Base-by-base conservation (phyloP, 345 rosid species). In the Hibiscus tridactylites region DNA sequence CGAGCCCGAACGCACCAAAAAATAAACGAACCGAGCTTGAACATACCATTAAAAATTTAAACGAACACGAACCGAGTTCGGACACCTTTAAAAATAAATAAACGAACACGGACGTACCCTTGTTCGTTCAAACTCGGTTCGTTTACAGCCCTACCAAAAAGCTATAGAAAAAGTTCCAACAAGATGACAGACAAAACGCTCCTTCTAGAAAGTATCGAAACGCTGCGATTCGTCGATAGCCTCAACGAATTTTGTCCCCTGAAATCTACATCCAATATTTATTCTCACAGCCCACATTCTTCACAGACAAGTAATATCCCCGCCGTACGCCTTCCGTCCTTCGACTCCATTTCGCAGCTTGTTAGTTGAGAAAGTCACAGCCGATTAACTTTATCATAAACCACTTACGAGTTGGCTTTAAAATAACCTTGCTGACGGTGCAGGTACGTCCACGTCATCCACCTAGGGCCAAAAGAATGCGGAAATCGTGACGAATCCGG, bases 361-460 rank as follows among this genome's bases (percentile, higher is more conserved):
- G 5, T 15, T 0, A 1, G 5, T 0, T 4, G 1, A 5, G 2
- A 39, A 28, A 21, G 79, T 86, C 78, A 15, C 77, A 17, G 86
- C 74, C 17, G 10, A 16, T 4, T 4, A 29, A 21, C 9, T 54
- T 62, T 75, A 81, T 12, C 71, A 49, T 39, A 61, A 29, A 3
- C 64, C 19, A 37, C 4, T 15, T 49, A 8, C 71, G 76, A 83
- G 74, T 73, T 53, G 54, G 65, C 61, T 66, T 63, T 71, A 75
- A 78, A 35, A 63, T 31, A 39, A 15, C 56, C 56, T 68, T 42
- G 75, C 63, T 46, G 85, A 81, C 85, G 90, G 84, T 84, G 84
- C 77, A 83, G 59, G 75, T 26, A 49, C 64, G 54, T 74, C 89
- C 92, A 86, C 88, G 88, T 87, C 89, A 86, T 75, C 79, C 68